These are phyloP conservation scores for Clavariopsis aquatica DNA, from an alignment of 495 filamentous ascomycete genomes.

Conservation along the genomic window DNA sequence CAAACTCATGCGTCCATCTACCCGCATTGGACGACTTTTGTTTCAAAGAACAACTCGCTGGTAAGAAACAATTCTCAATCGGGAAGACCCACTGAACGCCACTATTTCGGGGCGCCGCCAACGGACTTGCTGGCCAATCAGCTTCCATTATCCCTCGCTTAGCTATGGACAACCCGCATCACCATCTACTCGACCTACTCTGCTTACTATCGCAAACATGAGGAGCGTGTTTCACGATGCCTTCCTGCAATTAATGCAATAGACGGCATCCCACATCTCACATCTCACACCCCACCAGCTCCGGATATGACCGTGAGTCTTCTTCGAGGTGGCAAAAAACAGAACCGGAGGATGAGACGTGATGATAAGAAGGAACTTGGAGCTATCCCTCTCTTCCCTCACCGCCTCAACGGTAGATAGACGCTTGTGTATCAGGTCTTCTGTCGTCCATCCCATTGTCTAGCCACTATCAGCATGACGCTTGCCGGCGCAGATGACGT, in stretches of 20 bases:
- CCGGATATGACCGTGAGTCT: constrained; percentile 1
- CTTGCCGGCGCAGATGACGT: too few species aligned
- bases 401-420: too few species aligned
- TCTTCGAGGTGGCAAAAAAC: neutral
- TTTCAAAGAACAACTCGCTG: neutral
- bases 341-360: neutral
- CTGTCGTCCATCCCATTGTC: too few species aligned
- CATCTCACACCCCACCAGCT: neutral
- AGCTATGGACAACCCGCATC: neutral
- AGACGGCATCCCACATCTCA: neutral
- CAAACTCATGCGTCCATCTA: neutral
- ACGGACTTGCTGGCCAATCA: constrained; percentile 5
- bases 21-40: neutral
- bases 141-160: neutral
- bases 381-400: too few species aligned
- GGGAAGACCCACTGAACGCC: neutral
- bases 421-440: too few species aligned
- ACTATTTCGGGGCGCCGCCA: neutral
- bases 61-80: neutral
- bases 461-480: too few species aligned
- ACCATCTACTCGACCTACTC: neutral
- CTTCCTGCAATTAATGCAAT: neutral
- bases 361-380: too few species aligned
- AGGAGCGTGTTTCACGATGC: neutral
- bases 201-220: neutral